These are phyloP conservation scores for Stylosanthes scabra DNA, from an alignment of 331 rosid species.

Conservation along the genomic window DNA sequence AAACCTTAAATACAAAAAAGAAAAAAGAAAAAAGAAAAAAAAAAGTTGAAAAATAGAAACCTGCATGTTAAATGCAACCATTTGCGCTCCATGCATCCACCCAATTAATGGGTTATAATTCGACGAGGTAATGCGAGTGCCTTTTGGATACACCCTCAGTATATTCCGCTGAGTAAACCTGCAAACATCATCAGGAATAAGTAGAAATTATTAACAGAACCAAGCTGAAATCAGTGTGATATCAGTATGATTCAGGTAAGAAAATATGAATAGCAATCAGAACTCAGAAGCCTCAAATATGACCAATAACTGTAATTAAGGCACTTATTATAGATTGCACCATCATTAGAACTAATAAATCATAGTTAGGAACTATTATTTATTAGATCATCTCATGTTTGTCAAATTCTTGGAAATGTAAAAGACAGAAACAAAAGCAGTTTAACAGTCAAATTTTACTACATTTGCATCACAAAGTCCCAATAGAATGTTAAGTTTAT, in stretches of 20 bases:
- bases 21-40: not conserved
- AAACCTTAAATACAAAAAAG: slow-evolving; percentile 4
- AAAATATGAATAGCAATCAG: not conserved
- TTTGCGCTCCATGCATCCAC: slow-evolving; percentile 99
- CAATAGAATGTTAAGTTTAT: slow-evolving; percentile 26
- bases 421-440: slow-evolving; percentile 11
- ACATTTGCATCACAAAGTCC: slow-evolving; percentile 10
- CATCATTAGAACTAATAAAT: slow-evolving; percentile 8
- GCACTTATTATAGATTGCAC: slow-evolving; percentile 1
- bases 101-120: slow-evolving; percentile 94
- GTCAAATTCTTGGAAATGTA: not conserved
- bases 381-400: slow-evolving; percentile 1
- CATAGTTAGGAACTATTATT: not conserved
- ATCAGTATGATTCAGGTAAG: too few relatives aligned
- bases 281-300: not conserved
- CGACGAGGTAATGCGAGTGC: slow-evolving; percentile 84
- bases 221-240: too few relatives aligned
- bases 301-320: not conserved
- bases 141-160: slow-evolving; percentile 94
- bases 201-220: not conserved
- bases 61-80: slow-evolving; percentile 99
- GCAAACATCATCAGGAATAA: slow-evolving; percentile 33
- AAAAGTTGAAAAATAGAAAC: slow-evolving; percentile 42
- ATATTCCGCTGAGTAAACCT: slow-evolving; percentile 96
- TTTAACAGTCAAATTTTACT: slow-evolving; percentile 20